Evolutionary conservation across 2,329 filamentous ascomycete genomes (phyloP).

Genomic region (Monosporascus ibericus): DNA sequence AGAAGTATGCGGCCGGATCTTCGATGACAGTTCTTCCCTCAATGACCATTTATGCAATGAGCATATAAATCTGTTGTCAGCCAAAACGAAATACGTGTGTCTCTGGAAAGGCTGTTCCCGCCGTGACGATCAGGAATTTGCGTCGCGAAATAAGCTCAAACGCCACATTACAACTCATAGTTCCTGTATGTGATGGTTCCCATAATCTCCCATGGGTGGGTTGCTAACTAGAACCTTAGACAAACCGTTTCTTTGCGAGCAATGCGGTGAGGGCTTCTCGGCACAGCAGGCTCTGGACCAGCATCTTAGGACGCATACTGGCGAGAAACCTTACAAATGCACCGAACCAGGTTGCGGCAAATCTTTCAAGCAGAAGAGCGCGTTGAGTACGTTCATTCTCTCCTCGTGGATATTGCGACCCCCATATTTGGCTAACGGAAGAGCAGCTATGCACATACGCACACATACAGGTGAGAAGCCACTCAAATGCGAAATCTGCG

Average conservation of each 20-base stretch:
- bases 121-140: conserved; percentile 18
- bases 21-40: conserved; percentile 15
- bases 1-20: conserved; percentile 18
- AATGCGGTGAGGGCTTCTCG: conserved; percentile 54
- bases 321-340: conserved; percentile 58
- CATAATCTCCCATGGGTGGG: not conserved
- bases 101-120: conserved; percentile 24
- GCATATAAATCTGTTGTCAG: conserved; percentile 17
- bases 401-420: not conserved
- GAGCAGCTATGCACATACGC: conserved; percentile 58
- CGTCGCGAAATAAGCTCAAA: conserved; percentile 25
- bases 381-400: conserved; percentile 47
- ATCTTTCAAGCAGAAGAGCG: conserved; percentile 61
- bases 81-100: conserved; percentile 24
- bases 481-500: conserved; percentile 51
- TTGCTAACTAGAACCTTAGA: conserved; percentile 32
- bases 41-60: conserved; percentile 20
- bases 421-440: conserved; percentile 7
- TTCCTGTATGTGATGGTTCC: conserved; percentile 11
- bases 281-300: conserved; percentile 63
- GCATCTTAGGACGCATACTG: conserved; percentile 61
- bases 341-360: conserved; percentile 43
- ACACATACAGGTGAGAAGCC: conserved; percentile 62
- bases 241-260: conserved; percentile 52
- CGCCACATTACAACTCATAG: conserved; percentile 29